phyloP scores from a whole-genome alignment of 495 filamentous ascomycete genomes.

The Haplographium delicatum region DNA sequence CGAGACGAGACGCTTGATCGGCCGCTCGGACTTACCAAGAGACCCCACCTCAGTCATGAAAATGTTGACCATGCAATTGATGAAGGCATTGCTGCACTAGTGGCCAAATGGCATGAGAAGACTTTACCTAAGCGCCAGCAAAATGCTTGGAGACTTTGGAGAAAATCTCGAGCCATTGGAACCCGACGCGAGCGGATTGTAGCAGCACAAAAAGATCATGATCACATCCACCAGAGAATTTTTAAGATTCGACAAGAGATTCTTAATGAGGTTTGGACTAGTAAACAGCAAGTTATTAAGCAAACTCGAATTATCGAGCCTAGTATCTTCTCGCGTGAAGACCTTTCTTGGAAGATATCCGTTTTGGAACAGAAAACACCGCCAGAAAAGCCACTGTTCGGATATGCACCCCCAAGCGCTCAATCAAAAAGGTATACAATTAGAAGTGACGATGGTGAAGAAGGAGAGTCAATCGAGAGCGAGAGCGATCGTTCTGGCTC shows the following conservation, averaged over 20 bases:
- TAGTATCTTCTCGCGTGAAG: conserved; percentile 54
- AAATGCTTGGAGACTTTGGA: conserved; percentile 61
- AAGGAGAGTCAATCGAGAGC: conserved; percentile 23
- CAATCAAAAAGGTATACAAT: conserved; percentile 14
- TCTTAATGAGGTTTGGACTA: conserved; percentile 41
- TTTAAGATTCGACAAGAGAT: conserved; percentile 46
- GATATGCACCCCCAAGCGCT: conserved; percentile 1
- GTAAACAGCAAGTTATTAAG: conserved; percentile 38
- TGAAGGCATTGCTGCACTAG: conserved; percentile 44
- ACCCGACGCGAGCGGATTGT: conserved; percentile 20
- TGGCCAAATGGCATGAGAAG: conserved; percentile 50
- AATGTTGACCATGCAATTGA: conserved; percentile 48
- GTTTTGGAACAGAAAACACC: conserved; percentile 42
- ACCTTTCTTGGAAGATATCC: conserved; percentile 47
- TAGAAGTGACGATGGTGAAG: conserved; percentile 11
- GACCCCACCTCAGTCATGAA: conserved; percentile 33
- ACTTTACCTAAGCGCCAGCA: conserved; percentile 47
- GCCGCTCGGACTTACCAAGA: conserved; percentile 15
- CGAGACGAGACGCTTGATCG: conserved; percentile 15
- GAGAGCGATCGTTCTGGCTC: conserved; percentile 26
- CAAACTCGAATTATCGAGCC: conserved; percentile 53
- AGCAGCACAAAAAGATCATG: conserved; percentile 11
- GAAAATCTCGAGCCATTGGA: conserved; percentile 28
- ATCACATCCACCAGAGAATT: conserved; percentile 38
- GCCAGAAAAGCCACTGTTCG: conserved; percentile 41